Percentiles rank a stretch among this genome's conserved stretches.
Evolutionary conservation across 1,284 basidiomycete species (phyloP).

Genomic region (Marasmius tenuissimus): DNA sequence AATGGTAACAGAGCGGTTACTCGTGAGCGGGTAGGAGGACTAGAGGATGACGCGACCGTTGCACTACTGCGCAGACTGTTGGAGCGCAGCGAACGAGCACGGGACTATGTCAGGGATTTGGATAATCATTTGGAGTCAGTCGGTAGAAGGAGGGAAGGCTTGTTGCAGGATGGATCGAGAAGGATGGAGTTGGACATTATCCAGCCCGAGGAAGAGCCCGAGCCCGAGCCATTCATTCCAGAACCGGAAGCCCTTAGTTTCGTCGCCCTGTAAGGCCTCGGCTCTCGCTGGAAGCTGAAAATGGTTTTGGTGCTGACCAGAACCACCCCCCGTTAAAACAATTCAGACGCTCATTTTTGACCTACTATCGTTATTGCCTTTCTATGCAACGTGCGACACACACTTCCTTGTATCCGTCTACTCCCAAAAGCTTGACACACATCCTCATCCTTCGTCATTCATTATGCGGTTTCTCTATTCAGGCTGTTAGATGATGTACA

Average conservation of each 20-base stretch:
- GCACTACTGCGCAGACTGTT: neutral
- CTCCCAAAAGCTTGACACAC: neutral
- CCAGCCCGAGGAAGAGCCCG: neutral
- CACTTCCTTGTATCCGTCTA: neutral
- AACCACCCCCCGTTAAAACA: neutral
- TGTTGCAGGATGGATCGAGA: neutral
- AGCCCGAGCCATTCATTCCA: neutral
- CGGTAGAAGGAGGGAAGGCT: neutral
- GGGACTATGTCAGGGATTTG: neutral
- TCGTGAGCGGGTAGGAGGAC: neutral
- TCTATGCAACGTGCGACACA: neutral
- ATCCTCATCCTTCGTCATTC: neutral
- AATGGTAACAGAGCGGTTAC: neutral
- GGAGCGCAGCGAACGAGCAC: neutral
- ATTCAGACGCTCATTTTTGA: neutral
- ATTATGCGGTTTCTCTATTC: neutral
- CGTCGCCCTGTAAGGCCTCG: neutral
- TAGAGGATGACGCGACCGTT: neutral
- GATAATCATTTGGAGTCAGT: neutral
- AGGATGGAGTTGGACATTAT: neutral
- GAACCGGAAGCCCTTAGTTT: neutral
- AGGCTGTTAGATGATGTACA: neutral
- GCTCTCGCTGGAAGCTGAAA: neutral
- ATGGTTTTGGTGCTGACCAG: neutral
- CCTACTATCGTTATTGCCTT: neutral